Percentiles rank a stretch among this genome's conserved stretches.
Conservation (phyloP, 257 asterid genomes). For the Solanum appendiculatum region DNA sequence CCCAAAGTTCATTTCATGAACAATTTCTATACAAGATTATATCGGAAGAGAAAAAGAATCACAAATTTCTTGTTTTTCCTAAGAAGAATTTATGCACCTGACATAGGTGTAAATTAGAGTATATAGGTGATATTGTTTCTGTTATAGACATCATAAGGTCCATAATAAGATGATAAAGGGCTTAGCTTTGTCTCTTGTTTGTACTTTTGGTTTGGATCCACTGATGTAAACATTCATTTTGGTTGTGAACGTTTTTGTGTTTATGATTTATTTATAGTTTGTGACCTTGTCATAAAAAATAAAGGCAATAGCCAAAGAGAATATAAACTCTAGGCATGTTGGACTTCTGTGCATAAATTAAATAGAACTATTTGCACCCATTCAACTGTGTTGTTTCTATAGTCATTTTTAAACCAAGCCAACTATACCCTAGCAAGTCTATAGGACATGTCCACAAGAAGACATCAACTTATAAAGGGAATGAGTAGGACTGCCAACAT, state of each 20-base stretch:
- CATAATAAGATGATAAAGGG: background rate
- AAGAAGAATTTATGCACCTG: too few species aligned
- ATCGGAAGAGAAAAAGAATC: too few species aligned
- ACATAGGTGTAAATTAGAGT: background rate
- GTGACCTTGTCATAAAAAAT: background rate
- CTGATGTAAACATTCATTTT: background rate
- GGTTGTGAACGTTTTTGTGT: background rate
- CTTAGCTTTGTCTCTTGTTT: background rate
- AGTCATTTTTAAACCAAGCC: background rate
- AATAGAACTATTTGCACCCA: background rate
- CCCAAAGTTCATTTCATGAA: too few species aligned
- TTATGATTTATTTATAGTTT: background rate
- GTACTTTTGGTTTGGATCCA: background rate
- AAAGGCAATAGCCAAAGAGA: background rate
- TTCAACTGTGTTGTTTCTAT: background rate
- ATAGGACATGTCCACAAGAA: background rate
- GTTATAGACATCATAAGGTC: background rate
- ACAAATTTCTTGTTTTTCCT: too few species aligned
- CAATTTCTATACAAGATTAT: too few species aligned
- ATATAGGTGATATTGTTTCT: background rate
- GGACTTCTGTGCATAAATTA: background rate
- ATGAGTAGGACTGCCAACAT: background rate
- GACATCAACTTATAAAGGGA: background rate
- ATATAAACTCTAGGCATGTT: background rate
- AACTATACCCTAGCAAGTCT: background rate